Conservation (phyloP, 768 basidiomycete species). For the Pisolithus microcarpus region DNA sequence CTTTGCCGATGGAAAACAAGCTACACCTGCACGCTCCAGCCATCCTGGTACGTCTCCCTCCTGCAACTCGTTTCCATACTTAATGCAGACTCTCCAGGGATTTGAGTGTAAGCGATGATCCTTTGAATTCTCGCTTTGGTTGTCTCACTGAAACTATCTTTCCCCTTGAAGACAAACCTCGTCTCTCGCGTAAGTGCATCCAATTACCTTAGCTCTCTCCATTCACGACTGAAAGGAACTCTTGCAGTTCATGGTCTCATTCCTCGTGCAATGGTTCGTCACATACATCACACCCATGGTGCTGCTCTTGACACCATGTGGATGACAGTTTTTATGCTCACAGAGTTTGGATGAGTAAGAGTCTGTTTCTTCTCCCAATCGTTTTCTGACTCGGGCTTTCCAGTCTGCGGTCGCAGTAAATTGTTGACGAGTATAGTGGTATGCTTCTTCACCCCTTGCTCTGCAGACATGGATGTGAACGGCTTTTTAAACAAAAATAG, state of each 20-base stretch:
- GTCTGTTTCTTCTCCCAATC: not conserved
- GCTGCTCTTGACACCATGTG: not conserved
- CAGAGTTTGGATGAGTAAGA: constrained; percentile 22
- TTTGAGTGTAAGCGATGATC: constrained; percentile 1
- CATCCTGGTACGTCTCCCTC: constrained; percentile 7
- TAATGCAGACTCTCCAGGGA: not conserved
- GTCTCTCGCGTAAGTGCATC: constrained; percentile 3
- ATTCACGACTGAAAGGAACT: not conserved
- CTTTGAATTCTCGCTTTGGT: not conserved
- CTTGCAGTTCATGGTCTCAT: constrained; percentile 12
- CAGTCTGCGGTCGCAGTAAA: constrained; percentile 16
- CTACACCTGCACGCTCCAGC: not conserved
- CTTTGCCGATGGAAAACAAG: constrained; percentile 2
- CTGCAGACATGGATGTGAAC: too few species aligned
- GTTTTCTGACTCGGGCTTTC: not conserved
- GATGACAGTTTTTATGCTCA: constrained; percentile 18
- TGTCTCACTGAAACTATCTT: not conserved
- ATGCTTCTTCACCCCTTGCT: not conserved
- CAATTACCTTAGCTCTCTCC: not conserved
- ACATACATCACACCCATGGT: not conserved
- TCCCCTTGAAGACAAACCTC: not conserved
- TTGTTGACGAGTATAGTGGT: constrained; percentile 11
- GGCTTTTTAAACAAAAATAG: not conserved
- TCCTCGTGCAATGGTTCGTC: constrained; percentile 16
- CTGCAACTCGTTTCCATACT: not conserved